Percentiles rank a stretch among this genome's conserved stretches.
Evolutionary conservation across 495 filamentous ascomycete species (phyloP).

Genomic region (Neurospora cerealis): DNA sequence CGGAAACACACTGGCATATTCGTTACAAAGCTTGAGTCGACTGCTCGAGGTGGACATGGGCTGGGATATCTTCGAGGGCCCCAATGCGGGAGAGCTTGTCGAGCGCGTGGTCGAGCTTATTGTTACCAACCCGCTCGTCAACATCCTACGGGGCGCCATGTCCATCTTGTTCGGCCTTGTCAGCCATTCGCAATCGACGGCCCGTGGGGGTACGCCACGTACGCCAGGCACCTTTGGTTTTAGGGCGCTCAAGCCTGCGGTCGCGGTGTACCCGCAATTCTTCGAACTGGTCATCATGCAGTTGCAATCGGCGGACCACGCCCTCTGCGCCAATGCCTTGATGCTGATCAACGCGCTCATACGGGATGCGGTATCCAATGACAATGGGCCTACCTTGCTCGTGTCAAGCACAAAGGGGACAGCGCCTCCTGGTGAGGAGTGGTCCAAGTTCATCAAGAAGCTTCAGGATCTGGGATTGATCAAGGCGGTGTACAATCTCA

Average conservation of each 20-base stretch:
- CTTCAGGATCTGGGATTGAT: conserved; percentile 91
- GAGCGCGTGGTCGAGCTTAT: conserved; percentile 84
- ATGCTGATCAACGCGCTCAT: conserved; percentile 93
- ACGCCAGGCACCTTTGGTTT: conserved; percentile 62
- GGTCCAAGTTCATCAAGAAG: conserved; percentile 90
- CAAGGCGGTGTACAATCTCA: conserved; percentile 77
- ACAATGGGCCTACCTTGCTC: conserved; percentile 24
- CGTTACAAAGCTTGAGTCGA: conserved; percentile 74
- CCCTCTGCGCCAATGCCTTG: conserved; percentile 88
- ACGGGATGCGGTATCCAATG: conserved; percentile 82
- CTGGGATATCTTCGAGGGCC: conserved; percentile 67
- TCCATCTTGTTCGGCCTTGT: conserved; percentile 90
- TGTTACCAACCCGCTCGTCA: conserved; percentile 91
- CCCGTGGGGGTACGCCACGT: conserved; percentile 24
- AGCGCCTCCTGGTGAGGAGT: conserved; percentile 53
- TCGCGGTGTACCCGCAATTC: conserved; percentile 84
- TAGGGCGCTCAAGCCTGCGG: conserved; percentile 81
- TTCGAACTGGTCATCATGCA: conserved; percentile 86
- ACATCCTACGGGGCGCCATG: conserved; percentile 94
- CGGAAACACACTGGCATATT: conserved; percentile 93
- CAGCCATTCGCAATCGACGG: conserved; percentile 58
- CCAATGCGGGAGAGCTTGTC: conserved; percentile 40
- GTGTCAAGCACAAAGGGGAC: conserved; percentile 27
- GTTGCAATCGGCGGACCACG: conserved; percentile 88
- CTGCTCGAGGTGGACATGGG: conserved; percentile 94